Evolutionary conservation across 2,329 filamentous ascomycete genomes (phyloP).

Genomic region (Alternaria ventricosa): DNA sequence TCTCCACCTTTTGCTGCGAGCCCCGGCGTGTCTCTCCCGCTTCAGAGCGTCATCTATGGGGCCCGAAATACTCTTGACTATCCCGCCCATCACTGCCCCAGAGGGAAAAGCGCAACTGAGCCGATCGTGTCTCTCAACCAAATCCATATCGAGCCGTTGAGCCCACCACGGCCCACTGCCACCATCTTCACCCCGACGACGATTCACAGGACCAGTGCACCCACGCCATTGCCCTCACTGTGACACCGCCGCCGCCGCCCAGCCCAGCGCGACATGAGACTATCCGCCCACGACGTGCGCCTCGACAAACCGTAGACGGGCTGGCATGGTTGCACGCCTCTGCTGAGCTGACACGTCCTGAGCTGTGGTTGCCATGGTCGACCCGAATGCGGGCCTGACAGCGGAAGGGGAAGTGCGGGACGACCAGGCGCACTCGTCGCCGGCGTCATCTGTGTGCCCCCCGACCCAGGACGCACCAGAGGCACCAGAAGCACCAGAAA

Average conservation of each 20-base stretch:
- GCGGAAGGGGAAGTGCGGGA: conserved; percentile 23
- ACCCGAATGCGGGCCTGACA: conserved; percentile 33
- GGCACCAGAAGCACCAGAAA: not conserved
- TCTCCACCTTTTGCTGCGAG: conserved; percentile 15
- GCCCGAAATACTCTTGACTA: conserved; percentile 22
- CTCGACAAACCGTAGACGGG: conserved; percentile 16
- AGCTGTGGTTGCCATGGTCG: conserved; percentile 39
- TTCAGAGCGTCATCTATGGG: conserved; percentile 23
- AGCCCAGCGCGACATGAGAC: conserved; percentile 38
- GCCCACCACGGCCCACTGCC: conserved; percentile 6
- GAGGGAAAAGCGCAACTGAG: conserved; percentile 18
- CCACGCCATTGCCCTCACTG: conserved; percentile 3
- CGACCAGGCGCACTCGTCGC: conserved; percentile 23
- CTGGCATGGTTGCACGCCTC: conserved; percentile 43
- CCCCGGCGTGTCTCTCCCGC: conserved; percentile 19
- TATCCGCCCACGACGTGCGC: conserved; percentile 18
- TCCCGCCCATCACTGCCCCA: conserved; percentile 16
- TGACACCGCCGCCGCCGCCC: conserved; percentile 4
- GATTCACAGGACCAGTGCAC: not conserved
- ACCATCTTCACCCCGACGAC: not conserved
- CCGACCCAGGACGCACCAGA: conserved; percentile 17
- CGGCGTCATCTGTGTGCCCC: conserved; percentile 38
- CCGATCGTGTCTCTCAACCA: conserved; percentile 26
- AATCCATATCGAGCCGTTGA: conserved; percentile 22
- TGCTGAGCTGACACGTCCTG: conserved; percentile 35